Base-by-base conservation (phyloP, 1,284 basidiomycete genomes). In the Vanrija sp. region DNA sequence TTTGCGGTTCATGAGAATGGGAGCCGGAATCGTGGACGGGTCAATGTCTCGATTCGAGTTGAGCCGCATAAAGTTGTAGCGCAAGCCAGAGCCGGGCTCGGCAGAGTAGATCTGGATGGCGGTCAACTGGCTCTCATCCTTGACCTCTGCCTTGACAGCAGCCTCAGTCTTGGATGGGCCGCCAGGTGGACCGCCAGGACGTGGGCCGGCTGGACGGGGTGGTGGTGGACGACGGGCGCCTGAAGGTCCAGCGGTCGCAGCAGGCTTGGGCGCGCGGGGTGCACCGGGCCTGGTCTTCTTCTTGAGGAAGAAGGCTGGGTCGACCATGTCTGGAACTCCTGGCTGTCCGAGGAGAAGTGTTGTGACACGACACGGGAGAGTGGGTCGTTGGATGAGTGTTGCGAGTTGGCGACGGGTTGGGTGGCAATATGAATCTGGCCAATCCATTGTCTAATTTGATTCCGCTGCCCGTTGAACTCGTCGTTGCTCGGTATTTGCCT, bases 31-130 rank as follows among this genome's bases (percentile, higher is more conserved):
- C 9, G 50, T 16, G 9, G 59, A 54, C 15, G 69, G 69, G 52
- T 72, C 68, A 36, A 67, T 57, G 14, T 67, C 65, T 10, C 59
- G 56, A 19, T 31, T 35, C 41, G 56, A 51, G 49, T 70, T 71
- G 22, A 74, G 23, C 47, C 65, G 61, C 68, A 73, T 72, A 10
- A 74, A 38, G 44, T 70, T 73, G 64, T 58, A 71, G 23, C 72
- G 63, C 39, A 62, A 52, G 0, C 61, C 63, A 3, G 48, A 37
- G 44, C 47, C 49, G 8, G 53, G 49, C 18, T 49, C 50, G 10
- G 53, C 53, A 5, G 71, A 73, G 54, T 63, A 61, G 37, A 74
- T 71, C 56, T 69, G 68, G 56, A 72, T 63, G 49, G 68, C 66
- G 38, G 62, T 55, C 22, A 70, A 45, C 20, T 65, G 35, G 41